Base-by-base conservation (phyloP, 768 basidiomycete genomes). In the Mrakia frigida region DNA sequence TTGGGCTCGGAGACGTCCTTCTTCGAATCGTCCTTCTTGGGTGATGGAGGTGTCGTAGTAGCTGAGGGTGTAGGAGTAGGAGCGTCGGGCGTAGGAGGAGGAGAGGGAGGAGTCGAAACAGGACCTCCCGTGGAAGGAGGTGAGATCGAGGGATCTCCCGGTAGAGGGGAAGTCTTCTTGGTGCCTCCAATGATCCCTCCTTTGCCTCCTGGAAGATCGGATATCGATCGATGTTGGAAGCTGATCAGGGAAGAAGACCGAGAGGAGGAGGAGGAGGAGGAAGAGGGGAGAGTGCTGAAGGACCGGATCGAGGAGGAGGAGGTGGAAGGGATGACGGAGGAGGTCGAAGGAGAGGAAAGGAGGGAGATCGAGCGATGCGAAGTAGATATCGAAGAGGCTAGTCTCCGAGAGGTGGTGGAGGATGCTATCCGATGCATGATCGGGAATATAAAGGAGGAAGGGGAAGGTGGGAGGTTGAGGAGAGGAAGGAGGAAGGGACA, bases 401-500 rank as follows among this genome's bases (percentile, higher is more conserved):
- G 16, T 10, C 65, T 35, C 23, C 65, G 65, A 39, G 65, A 68
- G 25, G 65, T 41, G 6, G 65, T 4, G 18, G 65, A 68, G 39
- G 65, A 68, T 35, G 65, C 65, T 68, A 68, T 68, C 35, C 65
- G 65, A n/a, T 68, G 65, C 65, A 68, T 68, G 65, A 37, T 35
- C 13, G 65, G 37, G 43, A 23, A 41, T 3, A 7, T 9, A 41
- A 39, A 37, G 65, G 37, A 5, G 39, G 35, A 10, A 18, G 65
- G 35, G 35, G 65, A 35, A 35, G 39, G 35, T 0, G 21, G 18
- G 65, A 39, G 65, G 39, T 4, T n/a, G 25, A 68, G 28, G 59
- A 37, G 59, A 25, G n/a, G 16, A 21, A 33, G 31, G 5, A 33
- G 31, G 25, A 3, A 14, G 56, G 43, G 56, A 56, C 56, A 18